Evolutionary conservation across 768 basidiomycete species (phyloP).

Genomic region (Pulveroboletus ravenelii): DNA sequence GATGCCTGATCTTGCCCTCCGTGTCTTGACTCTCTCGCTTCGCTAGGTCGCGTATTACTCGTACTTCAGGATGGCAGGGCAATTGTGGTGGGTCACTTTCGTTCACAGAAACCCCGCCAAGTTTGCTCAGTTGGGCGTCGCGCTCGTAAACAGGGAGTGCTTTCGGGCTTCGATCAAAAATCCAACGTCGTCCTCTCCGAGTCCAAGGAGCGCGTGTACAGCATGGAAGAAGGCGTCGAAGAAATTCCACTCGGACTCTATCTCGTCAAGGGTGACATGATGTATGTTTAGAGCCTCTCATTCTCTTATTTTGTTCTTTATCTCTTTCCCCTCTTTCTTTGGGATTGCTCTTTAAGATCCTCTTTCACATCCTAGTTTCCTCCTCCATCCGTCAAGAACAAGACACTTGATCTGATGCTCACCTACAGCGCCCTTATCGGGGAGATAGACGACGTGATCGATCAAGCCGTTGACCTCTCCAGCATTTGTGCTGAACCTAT

Average conservation of each 20-base stretch:
- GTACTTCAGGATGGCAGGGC: conserved; percentile 94
- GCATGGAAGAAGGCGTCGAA: conserved; percentile 86
- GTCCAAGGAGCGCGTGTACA: conserved; percentile 90
- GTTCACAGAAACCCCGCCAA: neutral
- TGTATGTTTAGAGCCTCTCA: conserved; percentile 53
- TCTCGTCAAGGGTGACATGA: conserved; percentile 97
- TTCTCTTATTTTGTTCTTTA: neutral
- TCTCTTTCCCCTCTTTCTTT: neutral
- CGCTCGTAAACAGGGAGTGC: too few relatives aligned
- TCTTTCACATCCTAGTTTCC: neutral
- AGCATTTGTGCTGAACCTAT: conserved; percentile 86
- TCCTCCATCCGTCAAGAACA: neutral
- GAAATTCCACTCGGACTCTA: conserved; percentile 93
- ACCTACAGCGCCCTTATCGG: conserved; percentile 64
- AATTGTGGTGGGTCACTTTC: conserved; percentile 66
- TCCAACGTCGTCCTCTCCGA: conserved; percentile 95
- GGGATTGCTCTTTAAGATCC: too few relatives aligned
- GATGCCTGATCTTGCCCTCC: neutral
- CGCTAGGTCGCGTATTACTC: conserved; percentile 80
- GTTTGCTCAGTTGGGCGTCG: neutral
- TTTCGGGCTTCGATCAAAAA: conserved; percentile 93
- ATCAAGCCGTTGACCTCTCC: conserved; percentile 67
- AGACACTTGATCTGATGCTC: conserved; percentile 2
- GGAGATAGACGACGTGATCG: conserved; percentile 80
- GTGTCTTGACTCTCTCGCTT: neutral